A percentile compares a stretch with the other conserved stretches of the same genome.
Conservation (phyloP, 2,329 filamentous ascomycete genomes). For the Penicillium decumbens region DNA sequence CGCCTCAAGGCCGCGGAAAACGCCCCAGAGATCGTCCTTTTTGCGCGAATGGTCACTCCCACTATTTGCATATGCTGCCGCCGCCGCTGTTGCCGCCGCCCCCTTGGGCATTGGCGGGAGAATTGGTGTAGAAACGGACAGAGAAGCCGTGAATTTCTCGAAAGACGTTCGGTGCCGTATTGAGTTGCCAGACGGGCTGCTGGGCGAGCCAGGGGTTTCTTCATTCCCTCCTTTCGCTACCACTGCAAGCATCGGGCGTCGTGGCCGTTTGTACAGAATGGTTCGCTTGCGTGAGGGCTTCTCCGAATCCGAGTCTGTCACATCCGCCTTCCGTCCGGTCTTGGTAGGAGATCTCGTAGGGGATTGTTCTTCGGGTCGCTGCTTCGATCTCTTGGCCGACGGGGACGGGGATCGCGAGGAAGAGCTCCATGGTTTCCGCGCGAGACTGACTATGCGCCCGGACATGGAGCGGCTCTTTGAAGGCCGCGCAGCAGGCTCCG, state of each 20-base stretch:
- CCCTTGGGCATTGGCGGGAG: slow-evolving; percentile 47
- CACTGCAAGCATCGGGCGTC: slow-evolving; percentile 41
- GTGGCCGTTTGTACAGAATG: slow-evolving; percentile 35
- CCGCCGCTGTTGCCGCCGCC: slow-evolving; percentile 36
- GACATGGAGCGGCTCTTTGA: slow-evolving; percentile 47
- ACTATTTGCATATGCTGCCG: slow-evolving; percentile 26
- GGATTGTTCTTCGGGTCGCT: slow-evolving; percentile 29
- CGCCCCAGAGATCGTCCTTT: slow-evolving; percentile 65
- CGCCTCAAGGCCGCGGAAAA: slow-evolving; percentile 63
- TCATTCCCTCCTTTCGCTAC: slow-evolving; percentile 33
- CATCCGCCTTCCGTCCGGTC: slow-evolving; percentile 16
- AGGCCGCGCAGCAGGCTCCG: slow-evolving; percentile 32
- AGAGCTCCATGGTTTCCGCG: slow-evolving; percentile 49
- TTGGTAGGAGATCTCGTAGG: slow-evolving; percentile 13
- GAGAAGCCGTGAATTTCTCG: slow-evolving; percentile 43
- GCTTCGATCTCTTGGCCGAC: slow-evolving; percentile 30
- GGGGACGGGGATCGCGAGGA: slow-evolving; percentile 48
- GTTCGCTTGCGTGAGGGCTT: slow-evolving; percentile 29
- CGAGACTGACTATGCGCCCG: slow-evolving; percentile 49
- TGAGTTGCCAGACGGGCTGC: slow-evolving; percentile 39
- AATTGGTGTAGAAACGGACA: slow-evolving; percentile 44
- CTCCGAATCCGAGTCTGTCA: slow-evolving; percentile 20
- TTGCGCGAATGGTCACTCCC: slow-evolving; percentile 46
- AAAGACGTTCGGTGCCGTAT: slow-evolving; percentile 42
- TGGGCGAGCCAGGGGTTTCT: slow-evolving; percentile 34